These are phyloP conservation scores for Quercus mongolica DNA, from an alignment of 306 rosid species.

Conservation along the genomic window DNA sequence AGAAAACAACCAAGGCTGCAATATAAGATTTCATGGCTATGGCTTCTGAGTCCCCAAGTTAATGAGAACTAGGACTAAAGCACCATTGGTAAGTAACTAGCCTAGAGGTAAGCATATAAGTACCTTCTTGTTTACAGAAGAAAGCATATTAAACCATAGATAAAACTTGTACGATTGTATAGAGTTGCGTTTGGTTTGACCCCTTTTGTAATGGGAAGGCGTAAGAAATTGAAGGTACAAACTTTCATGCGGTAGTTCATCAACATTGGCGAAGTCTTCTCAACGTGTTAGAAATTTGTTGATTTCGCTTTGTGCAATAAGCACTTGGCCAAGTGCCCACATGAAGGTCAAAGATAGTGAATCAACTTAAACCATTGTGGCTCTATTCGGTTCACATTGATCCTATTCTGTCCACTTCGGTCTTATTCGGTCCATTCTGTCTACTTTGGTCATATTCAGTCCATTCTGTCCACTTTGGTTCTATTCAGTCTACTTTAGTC, in stretches of 20 bases:
- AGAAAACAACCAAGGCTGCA: slow-evolving; percentile 25
- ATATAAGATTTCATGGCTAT: slow-evolving; percentile 7
- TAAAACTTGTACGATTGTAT: slow-evolving; percentile 46
- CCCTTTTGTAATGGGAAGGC: not conserved
- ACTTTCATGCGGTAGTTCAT: slow-evolving; percentile 61
- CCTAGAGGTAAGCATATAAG: slow-evolving; percentile 21
- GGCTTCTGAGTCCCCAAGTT: slow-evolving; percentile 10
- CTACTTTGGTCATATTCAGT: too few species aligned
- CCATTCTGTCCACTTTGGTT: too few species aligned
- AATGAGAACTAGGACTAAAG: slow-evolving; percentile 24
- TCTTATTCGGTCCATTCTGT: too few species aligned
- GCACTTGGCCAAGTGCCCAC: not conserved
- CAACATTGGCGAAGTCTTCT: slow-evolving; percentile 40
- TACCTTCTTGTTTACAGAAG: slow-evolving; percentile 7
- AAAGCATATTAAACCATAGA: not conserved
- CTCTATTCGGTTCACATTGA: too few species aligned
- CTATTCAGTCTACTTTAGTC: too few species aligned
- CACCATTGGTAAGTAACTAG: not conserved
- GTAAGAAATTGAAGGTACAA: not conserved
- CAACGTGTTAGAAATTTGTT: slow-evolving; percentile 22
- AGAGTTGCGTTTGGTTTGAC: slow-evolving; percentile 70
- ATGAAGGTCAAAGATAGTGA: not conserved
- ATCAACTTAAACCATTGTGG: not conserved
- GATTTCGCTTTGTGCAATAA: slow-evolving; percentile 20
- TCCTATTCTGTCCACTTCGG: too few species aligned